Conservation (phyloP, 352 stramenopile genomes). For the Phytophthora melonis region DNA sequence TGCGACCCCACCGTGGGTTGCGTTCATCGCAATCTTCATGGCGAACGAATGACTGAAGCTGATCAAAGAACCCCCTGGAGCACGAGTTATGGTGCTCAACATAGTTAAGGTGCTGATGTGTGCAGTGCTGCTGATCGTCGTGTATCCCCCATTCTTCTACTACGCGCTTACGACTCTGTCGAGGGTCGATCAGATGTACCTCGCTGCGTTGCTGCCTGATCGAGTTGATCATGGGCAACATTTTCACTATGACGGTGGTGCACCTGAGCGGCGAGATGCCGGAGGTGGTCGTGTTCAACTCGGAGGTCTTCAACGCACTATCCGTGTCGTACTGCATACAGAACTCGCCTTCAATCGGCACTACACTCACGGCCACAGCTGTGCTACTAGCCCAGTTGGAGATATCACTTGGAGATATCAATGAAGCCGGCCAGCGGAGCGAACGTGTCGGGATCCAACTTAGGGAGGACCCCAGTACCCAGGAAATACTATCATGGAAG, state of each 20-base stretch:
- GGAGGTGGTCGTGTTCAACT: slow-evolving; percentile 32
- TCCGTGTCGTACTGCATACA: slow-evolving; percentile 42
- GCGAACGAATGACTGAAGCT: background rate
- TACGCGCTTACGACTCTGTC: background rate
- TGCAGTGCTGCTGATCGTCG: background rate
- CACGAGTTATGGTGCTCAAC: background rate
- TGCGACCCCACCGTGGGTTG: no score
- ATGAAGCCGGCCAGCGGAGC: slow-evolving; percentile 1
- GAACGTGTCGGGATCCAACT: slow-evolving; percentile 9
- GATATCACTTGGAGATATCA: slow-evolving; percentile 30
- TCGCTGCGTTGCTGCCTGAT: slow-evolving; percentile 24
- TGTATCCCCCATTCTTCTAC: background rate
- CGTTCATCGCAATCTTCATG: background rate
- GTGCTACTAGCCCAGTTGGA: slow-evolving; percentile 10
- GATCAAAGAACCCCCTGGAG: background rate
- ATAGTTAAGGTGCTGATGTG: slow-evolving; percentile 8
- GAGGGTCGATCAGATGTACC: background rate
- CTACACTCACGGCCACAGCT: slow-evolving; percentile 24
- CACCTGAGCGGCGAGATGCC: slow-evolving; percentile 36
- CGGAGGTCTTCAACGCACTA: slow-evolving; percentile 35
- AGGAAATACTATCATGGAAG: background rate
- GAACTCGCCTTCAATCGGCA: slow-evolving; percentile 29
- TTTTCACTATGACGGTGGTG: slow-evolving; percentile 22
- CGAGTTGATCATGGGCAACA: slow-evolving; percentile 33
- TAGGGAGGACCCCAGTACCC: slow-evolving; percentile 13